Base-by-base conservation (phyloP, 805 yeast species). In the Blastobotrys peoriensis region DNA sequence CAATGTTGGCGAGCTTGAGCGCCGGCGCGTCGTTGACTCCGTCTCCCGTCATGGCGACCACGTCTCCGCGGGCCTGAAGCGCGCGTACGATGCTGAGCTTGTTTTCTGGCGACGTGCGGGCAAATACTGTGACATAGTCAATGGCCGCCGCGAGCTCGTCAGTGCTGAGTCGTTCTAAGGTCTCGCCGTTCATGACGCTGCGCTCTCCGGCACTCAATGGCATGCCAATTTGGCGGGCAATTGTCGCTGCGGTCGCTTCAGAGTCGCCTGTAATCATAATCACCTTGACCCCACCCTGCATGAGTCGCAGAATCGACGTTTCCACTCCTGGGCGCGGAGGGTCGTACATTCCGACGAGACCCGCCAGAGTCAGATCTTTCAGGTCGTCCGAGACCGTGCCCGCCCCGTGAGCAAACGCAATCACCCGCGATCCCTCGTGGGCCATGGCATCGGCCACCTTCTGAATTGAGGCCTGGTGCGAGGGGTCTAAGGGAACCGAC, bases 221-320 rank as follows among this genome's bases (percentile, higher is more conserved):
- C 76, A 86, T 86, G 22, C 98, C 98, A 53, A 91, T 85, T 63
- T 86, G 88, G 51, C 72, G 75, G 2, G 96, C 97, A 62, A 89
- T 86, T 54, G 84, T 81, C 10, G 74, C 65, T 4, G 96, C 96
- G 13, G 97, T 87, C 13, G 83, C 79, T 51, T 88, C 95, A 30
- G 86, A 76, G 63, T 89, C 97, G 56, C 96, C 96, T 5, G 99
- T 93, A 52, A 93, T 91, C 98, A 93, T 93, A 41, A 93, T 86
- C n/a, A 93, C 87, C 59, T 87, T 95, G 35, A 93, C 98, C 36
- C 98, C 96, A 50, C 98, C 96, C 58, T 80, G 80, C 70, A 88
- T 73, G 46, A 93, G 72, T 51, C 79, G 72, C 33, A 84, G 75
- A 46, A 93, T 76, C 1, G 96, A 84, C 40, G 73, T 69, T 40